Conservation (phyloP, 805 yeast genomes). For the Monosporozyma solicola region DNA sequence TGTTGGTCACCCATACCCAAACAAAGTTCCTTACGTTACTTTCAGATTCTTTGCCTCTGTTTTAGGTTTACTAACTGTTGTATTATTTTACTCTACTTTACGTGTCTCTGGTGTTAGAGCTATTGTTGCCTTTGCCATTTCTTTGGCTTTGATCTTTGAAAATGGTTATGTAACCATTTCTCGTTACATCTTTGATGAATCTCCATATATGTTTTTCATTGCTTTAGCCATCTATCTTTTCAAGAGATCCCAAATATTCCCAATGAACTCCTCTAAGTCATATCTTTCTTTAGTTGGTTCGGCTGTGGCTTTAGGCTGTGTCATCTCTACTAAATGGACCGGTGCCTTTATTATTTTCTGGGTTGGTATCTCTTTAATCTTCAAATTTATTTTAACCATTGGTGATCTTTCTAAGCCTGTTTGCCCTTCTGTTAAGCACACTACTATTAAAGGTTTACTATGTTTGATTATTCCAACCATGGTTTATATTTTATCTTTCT, state of each 20-base stretch:
- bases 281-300: conserved; percentile 49
- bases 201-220: conserved; percentile 68
- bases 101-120: conserved; percentile 70
- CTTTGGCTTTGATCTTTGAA: conserved; percentile 52
- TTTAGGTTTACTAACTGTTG: conserved; percentile 57
- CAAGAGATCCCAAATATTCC: conserved; percentile 56
- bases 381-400: conserved; percentile 58
- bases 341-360: conserved; percentile 71
- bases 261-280: conserved; percentile 52
- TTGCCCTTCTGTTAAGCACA: conserved; percentile 38
- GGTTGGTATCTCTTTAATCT: conserved; percentile 54
- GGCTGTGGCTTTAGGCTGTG: conserved; percentile 60
- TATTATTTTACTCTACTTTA: conserved; percentile 57
- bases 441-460: conserved; percentile 41
- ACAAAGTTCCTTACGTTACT: conserved; percentile 45
- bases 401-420: conserved; percentile 58
- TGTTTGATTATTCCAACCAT: conserved; percentile 50
- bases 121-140: conserved; percentile 46
- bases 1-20: conserved; percentile 57
- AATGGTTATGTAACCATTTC: conserved; percentile 61
- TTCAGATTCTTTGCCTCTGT: conserved; percentile 66
- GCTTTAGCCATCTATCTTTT: conserved; percentile 59
- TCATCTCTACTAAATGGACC: conserved; percentile 72
- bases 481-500: conserved; percentile 53
- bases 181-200: conserved; percentile 62